Evolutionary conservation across 306 rosid species (phyloP).

Genomic region (Begonia loranthoides): DNA sequence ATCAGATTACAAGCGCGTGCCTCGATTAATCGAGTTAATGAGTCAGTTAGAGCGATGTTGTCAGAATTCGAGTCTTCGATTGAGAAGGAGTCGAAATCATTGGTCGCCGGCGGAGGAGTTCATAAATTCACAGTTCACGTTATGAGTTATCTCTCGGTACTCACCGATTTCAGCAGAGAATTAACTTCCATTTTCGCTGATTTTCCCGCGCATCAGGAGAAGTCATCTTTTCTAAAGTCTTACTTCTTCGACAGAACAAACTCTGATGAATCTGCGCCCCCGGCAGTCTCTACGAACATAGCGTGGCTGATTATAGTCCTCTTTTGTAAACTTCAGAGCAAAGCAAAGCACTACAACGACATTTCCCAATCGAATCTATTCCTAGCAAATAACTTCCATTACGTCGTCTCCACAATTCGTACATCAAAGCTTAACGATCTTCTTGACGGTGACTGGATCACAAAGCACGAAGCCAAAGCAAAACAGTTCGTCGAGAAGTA

Average conservation of each 20-base stretch:
- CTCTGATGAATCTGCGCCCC: slow-evolving; percentile 10
- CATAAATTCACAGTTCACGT: slow-evolving; percentile 25
- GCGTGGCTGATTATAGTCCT: slow-evolving; percentile 51
- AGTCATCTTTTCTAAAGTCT: slow-evolving; percentile 18
- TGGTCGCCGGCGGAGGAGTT: slow-evolving; percentile 19
- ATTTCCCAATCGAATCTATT: slow-evolving; percentile 38
- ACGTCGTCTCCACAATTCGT: slow-evolving; percentile 29
- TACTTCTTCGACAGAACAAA: slow-evolving; percentile 21
- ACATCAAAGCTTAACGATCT: slow-evolving; percentile 39
- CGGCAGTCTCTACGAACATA: slow-evolving; percentile 18
- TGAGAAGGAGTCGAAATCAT: slow-evolving; percentile 28
- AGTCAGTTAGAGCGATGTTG: slow-evolving; percentile 21
- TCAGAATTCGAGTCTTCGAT: slow-evolving; percentile 31
- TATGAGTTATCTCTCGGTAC: slow-evolving; percentile 31
- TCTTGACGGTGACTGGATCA: slow-evolving; percentile 50
- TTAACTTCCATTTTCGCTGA: slow-evolving; percentile 24
- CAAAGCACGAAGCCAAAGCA: slow-evolving; percentile 31
- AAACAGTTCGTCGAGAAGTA: slow-evolving; percentile 27
- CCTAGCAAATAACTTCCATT: slow-evolving; percentile 46
- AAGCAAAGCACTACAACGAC: slow-evolving; percentile 45
- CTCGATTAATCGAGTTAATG: slow-evolving; percentile 25
- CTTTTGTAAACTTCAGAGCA: slow-evolving; percentile 50
- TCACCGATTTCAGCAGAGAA: slow-evolving; percentile 28
- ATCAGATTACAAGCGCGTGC: slow-evolving; percentile 25
- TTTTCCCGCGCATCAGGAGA: slow-evolving; percentile 15